Evolutionary conservation across 108 stramenopile genomes (phyloP).

Genomic region (Parietichytrium sp.): DNA sequence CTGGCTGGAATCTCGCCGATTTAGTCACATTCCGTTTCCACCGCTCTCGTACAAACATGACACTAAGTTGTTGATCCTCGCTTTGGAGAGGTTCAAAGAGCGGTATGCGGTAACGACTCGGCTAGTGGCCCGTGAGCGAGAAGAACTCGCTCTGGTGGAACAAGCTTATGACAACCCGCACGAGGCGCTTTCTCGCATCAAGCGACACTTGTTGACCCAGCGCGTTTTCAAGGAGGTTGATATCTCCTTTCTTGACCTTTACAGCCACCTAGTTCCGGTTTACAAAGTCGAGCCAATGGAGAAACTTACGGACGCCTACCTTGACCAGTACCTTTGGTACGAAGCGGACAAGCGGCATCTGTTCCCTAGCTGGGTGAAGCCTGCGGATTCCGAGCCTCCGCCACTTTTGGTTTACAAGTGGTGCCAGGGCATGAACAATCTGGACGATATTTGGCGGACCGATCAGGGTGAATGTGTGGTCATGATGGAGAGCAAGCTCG

Average conservation of each 20-base stretch:
- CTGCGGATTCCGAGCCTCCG: slow-evolving; percentile 96
- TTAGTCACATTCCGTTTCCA: slow-evolving; percentile 97
- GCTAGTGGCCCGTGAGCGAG: slow-evolving; percentile 89
- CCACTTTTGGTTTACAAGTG: slow-evolving; percentile 98
- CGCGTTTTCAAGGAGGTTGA: slow-evolving; percentile 98
- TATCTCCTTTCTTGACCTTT: slow-evolving; percentile 98
- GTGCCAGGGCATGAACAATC: slow-evolving; percentile 97
- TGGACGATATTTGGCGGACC: slow-evolving; percentile 92
- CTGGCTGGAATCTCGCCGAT: slow-evolving; percentile 98
- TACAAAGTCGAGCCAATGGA: slow-evolving; percentile 96
- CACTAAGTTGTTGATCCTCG: slow-evolving; percentile 98
- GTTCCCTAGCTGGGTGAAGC: slow-evolving; percentile 95
- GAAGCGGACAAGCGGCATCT: slow-evolving; percentile 96
- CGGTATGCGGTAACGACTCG: slow-evolving; percentile 84
- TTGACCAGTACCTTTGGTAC: slow-evolving; percentile 99
- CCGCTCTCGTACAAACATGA: slow-evolving; percentile 99
- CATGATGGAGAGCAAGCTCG: slow-evolving; percentile 90
- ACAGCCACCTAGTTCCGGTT: slow-evolving; percentile 90
- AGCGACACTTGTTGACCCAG: slow-evolving; percentile 94
- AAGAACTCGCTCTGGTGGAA: slow-evolving; percentile 97
- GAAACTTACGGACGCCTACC: slow-evolving; percentile 98
- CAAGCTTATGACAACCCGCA: slow-evolving; percentile 99
- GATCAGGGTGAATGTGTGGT: slow-evolving; percentile 92
- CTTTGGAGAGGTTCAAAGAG: slow-evolving; percentile 97
- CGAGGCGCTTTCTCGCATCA: slow-evolving; percentile 96